A percentile compares a stretch with the other conserved stretches of the same genome.
Conservation (phyloP, 2,329 filamentous ascomycete genomes). For the Emergomyces pasteurianus region DNA sequence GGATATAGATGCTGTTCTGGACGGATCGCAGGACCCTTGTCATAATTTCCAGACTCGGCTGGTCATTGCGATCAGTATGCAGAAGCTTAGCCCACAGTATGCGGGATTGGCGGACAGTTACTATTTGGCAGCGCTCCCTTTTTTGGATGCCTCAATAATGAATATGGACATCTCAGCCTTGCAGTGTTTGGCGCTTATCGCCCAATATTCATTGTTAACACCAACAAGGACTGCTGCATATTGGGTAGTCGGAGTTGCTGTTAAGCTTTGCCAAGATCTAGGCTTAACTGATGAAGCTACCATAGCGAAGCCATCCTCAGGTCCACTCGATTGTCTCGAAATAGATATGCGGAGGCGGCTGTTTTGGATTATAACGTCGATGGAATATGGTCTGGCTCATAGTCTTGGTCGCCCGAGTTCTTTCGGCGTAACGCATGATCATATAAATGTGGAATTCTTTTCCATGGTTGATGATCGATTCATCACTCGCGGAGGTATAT, state of each 20-base stretch:
- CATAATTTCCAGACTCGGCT: conserved; percentile 82
- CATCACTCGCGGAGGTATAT: conserved; percentile 67
- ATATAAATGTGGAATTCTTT: conserved; percentile 78
- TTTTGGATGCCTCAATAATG: conserved; percentile 69
- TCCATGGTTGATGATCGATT: conserved; percentile 68
- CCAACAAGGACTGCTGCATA: conserved; percentile 87
- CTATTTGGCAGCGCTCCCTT: conserved; percentile 77
- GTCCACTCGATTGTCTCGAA: conserved; percentile 57
- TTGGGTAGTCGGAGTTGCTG: conserved; percentile 80
- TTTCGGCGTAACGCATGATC: conserved; percentile 69
- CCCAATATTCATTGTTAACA: conserved; percentile 82
- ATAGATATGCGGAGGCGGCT: conserved; percentile 82
- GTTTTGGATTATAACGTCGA: conserved; percentile 76
- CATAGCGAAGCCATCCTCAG: conserved; percentile 51
- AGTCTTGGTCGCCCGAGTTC: conserved; percentile 77
- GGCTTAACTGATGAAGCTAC: conserved; percentile 83
- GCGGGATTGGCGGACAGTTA: conserved; percentile 92
- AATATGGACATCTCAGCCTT: conserved; percentile 84
- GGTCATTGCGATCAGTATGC: conserved; percentile 87
- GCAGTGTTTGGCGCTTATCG: conserved; percentile 78
- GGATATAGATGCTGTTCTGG: conserved; percentile 71
- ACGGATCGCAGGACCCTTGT: conserved; percentile 62
- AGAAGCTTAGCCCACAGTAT: conserved; percentile 79
- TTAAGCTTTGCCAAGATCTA: conserved; percentile 77
- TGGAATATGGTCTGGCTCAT: conserved; percentile 82